Evolutionary conservation across 768 basidiomycete genomes (phyloP).

Genomic region (Trametopsis cervina): DNA sequence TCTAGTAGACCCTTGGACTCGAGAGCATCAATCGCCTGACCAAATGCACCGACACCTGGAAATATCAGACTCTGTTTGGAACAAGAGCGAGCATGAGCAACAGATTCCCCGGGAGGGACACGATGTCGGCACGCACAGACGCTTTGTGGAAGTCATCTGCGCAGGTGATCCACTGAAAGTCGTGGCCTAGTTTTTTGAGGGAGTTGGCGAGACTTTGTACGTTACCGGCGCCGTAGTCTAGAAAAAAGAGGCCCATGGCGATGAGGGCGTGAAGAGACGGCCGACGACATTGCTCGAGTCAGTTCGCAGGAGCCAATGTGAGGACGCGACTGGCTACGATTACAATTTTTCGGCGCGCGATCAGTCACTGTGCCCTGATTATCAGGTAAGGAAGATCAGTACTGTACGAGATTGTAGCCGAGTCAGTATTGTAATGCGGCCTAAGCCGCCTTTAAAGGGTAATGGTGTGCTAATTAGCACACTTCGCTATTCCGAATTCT

Average conservation of each 20-base stretch:
- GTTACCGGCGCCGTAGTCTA: slow-evolving; percentile 97
- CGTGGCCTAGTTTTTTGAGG: slow-evolving; percentile 72
- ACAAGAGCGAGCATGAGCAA: slow-evolving; percentile 8
- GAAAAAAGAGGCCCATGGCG: slow-evolving; percentile 69
- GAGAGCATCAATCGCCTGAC: slow-evolving; percentile 78
- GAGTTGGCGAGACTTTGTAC: slow-evolving; percentile 93
- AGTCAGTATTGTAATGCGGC: too few relatives aligned
- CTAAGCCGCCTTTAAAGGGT: too few relatives aligned
- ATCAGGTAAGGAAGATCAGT: background rate
- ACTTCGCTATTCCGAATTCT: slow-evolving; percentile 10
- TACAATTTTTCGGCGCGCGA: too few relatives aligned
- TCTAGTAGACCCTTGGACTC: slow-evolving; percentile 64
- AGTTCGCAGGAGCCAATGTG: too few relatives aligned
- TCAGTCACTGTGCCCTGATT: too few relatives aligned
- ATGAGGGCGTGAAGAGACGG: background rate
- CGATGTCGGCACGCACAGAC: slow-evolving; percentile 53
- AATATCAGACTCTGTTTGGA: slow-evolving; percentile 79
- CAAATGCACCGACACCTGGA: slow-evolving; percentile 94
- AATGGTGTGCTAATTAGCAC: slow-evolving; percentile 13
- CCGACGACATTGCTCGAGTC: too few relatives aligned
- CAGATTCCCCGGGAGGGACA: slow-evolving; percentile 8
- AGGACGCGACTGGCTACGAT: too few relatives aligned
- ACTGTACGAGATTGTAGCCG: too few relatives aligned
- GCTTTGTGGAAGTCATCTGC: slow-evolving; percentile 82
- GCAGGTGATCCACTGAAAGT: slow-evolving; percentile 82